Percentiles rank a stretch among this genome's conserved stretches.
Conservation (phyloP, 345 rosid species). For the Psidium friedrichsthalianum region DNA sequence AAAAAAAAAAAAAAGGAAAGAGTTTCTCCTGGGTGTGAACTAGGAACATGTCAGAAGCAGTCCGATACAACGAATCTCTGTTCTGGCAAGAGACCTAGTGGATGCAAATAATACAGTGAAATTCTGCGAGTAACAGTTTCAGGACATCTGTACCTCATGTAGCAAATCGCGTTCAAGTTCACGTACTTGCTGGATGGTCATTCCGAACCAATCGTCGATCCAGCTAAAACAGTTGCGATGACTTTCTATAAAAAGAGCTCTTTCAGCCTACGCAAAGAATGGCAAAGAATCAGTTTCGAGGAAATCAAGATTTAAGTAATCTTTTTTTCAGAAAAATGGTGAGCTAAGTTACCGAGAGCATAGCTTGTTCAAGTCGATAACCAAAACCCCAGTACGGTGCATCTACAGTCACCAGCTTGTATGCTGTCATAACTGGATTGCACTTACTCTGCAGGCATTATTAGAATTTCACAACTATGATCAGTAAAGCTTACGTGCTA, state of each 20-base stretch:
- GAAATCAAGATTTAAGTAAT: background rate
- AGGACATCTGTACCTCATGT: slow-evolving; percentile 25
- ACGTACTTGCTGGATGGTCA: slow-evolving; percentile 37
- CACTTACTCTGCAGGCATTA: slow-evolving; percentile 38
- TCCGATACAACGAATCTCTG: background rate
- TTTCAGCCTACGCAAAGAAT: slow-evolving; percentile 39
- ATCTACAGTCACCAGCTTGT: slow-evolving; percentile 54
- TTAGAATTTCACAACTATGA: background rate
- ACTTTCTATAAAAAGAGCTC: slow-evolving; percentile 46
- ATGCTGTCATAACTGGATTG: slow-evolving; percentile 60
- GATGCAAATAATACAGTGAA: background rate
- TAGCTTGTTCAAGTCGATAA: slow-evolving; percentile 59
- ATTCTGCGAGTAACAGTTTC: background rate
- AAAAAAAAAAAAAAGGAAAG: background rate
- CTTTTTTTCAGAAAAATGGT: background rate
- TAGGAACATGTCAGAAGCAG: background rate
- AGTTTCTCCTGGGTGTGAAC: background rate
- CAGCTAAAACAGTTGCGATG: slow-evolving; percentile 55
- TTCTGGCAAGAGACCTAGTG: background rate
- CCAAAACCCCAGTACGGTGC: slow-evolving; percentile 80
- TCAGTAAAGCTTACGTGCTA: background rate
- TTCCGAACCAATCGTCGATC: slow-evolving; percentile 67
- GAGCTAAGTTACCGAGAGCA: slow-evolving; percentile 37
- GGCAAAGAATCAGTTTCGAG: background rate
- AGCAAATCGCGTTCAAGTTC: slow-evolving; percentile 28